Percentiles rank a stretch among this genome's conserved stretches.
Conservation (phyloP, 306 rosid species). For the Prunus mume region DNA sequence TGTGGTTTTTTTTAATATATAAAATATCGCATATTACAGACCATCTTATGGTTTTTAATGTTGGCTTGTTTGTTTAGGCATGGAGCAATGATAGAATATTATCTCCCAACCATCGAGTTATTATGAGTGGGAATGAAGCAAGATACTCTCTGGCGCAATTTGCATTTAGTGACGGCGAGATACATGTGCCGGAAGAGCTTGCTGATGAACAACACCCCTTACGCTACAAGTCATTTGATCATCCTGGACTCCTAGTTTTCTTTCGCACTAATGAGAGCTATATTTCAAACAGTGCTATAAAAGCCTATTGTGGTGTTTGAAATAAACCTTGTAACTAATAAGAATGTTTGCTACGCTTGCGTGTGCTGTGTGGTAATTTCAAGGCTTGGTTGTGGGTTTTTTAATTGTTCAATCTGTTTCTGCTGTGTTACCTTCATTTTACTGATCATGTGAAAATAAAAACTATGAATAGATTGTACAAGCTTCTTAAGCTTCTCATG, state of each 20-base stretch:
- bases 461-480: neutral
- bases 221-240: conserved; percentile 62
- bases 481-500: neutral
- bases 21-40: too few species aligned
- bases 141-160: conserved; percentile 68
- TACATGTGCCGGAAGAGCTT: conserved; percentile 58
- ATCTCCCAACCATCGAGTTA: conserved; percentile 62
- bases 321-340: neutral
- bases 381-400: neutral
- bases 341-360: neutral
- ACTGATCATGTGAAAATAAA: neutral
- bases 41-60: too few species aligned
- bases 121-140: conserved; percentile 52
- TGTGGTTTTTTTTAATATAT: neutral
- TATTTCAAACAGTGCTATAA: conserved; percentile 27
- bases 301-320: conserved; percentile 40
- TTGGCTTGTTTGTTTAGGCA: conserved; percentile 35
- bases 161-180: conserved; percentile 53
- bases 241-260: conserved; percentile 50
- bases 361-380: neutral
- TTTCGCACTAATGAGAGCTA: conserved; percentile 21
- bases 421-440: neutral
- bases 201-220: conserved; percentile 58
- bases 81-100: conserved; percentile 83
- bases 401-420: neutral